Evolutionary conservation across 805 yeast species (phyloP).

Genomic region (Hanseniaspora guilliermondii): DNA sequence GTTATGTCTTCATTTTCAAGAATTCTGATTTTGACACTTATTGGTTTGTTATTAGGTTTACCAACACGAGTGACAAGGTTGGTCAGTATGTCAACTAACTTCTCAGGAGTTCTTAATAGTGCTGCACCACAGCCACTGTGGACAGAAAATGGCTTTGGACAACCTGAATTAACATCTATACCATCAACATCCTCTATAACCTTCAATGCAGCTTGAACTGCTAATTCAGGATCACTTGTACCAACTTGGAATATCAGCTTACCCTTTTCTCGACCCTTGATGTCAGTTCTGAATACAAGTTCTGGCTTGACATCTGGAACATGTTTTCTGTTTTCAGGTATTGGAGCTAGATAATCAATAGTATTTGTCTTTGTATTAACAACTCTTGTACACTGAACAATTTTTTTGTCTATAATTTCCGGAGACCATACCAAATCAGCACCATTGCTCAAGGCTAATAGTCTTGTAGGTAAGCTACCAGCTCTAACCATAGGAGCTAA

Average conservation of each 20-base stretch:
- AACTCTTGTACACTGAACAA: slow-evolving; percentile 55
- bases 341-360: slow-evolving; percentile 40
- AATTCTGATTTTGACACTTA: slow-evolving; percentile 80
- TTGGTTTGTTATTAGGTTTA: slow-evolving; percentile 58
- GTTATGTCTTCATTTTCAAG: slow-evolving; percentile 54
- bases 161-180: slow-evolving; percentile 88
- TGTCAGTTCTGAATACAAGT: slow-evolving; percentile 58
- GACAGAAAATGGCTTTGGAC: slow-evolving; percentile 89
- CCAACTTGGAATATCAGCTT: slow-evolving; percentile 83
- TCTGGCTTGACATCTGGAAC: slow-evolving; percentile 38
- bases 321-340: slow-evolving; percentile 29
- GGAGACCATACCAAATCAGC: slow-evolving; percentile 96
- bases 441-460: slow-evolving; percentile 67
- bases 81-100: slow-evolving; percentile 53
- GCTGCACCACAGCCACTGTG: slow-evolving; percentile 99
- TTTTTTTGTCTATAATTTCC: slow-evolving; percentile 78
- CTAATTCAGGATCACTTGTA: slow-evolving; percentile 67
- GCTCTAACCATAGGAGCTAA: slow-evolving; percentile 96
- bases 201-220: slow-evolving; percentile 73
- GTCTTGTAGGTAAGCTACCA: slow-evolving; percentile 84
- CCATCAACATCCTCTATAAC: slow-evolving; percentile 83
- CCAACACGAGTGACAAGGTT: slow-evolving; percentile 73
- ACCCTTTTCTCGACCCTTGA: slow-evolving; percentile 46
- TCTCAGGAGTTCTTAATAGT: slow-evolving; percentile 66
- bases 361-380: slow-evolving; percentile 47